Evolutionary conservation across 164 flowering plant genomes (phyloP), one percentile per base, ranked within the genome.

Genomic region (Umbilicus rupestris): DNA sequence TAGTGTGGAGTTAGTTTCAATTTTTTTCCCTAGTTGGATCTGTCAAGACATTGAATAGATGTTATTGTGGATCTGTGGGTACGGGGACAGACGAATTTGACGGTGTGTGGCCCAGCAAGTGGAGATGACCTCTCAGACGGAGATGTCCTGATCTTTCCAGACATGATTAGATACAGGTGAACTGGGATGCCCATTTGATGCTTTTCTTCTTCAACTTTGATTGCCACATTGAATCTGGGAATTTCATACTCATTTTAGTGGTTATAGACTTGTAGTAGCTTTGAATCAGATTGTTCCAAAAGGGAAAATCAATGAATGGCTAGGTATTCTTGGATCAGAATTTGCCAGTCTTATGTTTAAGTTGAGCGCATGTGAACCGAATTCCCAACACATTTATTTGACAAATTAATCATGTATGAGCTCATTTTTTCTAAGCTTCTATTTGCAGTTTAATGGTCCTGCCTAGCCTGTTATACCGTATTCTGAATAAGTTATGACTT

Each of bases 151-250:
- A 76, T 91, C 67, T 94, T 91, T 64, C 99, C 97, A 0, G 94
- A 91, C 2, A 89, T 89, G 99, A 71, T 89, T 72, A 81, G 78
- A 74, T 91, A 85, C 82, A 86, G 84, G 99, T 94, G 68, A 70
- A 35, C 65, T 57, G 15, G 8, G 52, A n/a, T 47, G 52, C 52
- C 0, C 24, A 1, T 1, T 17, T n/a, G 7, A 46, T 7, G 2
- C 20, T 46, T 1, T 2, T 16, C 22, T 15, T 1, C 31, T n/a
- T n/a, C n/a, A n/a, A n/a, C n/a, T n/a, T n/a, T 46, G 45, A 28
- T n/a, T 2, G 2, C 10, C 37, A 17, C 22, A 10, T 39, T 55
- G 8, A 6, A 17, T 47, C 31, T 30, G 6, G 60, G 35, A 22
- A 50, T 14, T 20, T 8, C 12, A 35, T 7, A 35, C 37, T 35